These are phyloP conservation scores for Alloascoidea africana DNA, from an alignment of 805 yeast species.

Conservation along the genomic window DNA sequence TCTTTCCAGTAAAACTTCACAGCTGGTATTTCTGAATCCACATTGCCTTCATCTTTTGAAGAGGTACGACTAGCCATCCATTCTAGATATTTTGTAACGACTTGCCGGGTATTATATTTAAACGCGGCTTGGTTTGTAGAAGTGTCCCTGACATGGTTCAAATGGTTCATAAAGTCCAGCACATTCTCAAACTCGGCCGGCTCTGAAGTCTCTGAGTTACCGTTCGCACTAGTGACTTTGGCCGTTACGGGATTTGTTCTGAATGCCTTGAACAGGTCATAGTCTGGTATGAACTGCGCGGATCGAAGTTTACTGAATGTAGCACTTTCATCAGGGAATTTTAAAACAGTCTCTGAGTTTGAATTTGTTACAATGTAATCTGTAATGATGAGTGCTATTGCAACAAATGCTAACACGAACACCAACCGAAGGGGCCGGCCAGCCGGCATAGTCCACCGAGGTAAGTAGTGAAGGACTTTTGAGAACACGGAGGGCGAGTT, in stretches of 20 bases:
- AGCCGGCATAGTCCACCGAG: no score
- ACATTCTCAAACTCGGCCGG: neutral
- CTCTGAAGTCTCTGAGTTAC: neutral
- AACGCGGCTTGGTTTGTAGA: neutral
- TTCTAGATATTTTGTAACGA: neutral
- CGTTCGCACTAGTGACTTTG: neutral
- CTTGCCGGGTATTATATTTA: neutral
- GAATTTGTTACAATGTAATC: no score
- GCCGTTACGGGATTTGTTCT: neutral
- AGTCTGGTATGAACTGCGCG: neutral
- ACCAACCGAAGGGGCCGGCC: no score
- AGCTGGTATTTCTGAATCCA: neutral
- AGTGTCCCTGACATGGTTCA: neutral
- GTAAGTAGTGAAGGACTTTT: no score
- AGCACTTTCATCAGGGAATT: no score
- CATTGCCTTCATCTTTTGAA: neutral
- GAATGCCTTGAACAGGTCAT: neutral
- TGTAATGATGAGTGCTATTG: no score
- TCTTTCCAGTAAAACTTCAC: conserved; percentile 18
- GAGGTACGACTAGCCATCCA: neutral
- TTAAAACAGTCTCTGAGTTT: no score
- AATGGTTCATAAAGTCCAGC: neutral
- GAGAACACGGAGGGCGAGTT: no score
- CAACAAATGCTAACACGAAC: no score
- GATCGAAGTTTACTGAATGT: neutral